Evolutionary conservation across 2,329 filamentous ascomycete species (phyloP), one percentile per base, ranked within the genome.

Genomic region (Aspergillus fructus): DNA sequence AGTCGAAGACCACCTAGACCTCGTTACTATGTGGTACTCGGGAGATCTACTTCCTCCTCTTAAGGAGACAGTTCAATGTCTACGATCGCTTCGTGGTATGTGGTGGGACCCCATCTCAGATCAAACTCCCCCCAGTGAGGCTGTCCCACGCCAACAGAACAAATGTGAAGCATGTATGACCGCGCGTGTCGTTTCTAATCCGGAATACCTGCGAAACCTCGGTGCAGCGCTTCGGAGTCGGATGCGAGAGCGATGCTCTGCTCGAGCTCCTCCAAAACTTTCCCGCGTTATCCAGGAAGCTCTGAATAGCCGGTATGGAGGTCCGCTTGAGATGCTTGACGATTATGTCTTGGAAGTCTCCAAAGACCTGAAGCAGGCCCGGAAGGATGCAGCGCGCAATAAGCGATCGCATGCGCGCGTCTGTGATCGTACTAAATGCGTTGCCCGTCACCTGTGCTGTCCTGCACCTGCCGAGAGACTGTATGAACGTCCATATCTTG

Each of bases 131-230:
- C 61, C 49, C 15, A 58, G 33, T 33, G 54, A 48, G 55, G 62
- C 64, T 12, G 64, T 64, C 62, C 50, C 30, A 7, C 71, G 68
- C 42, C 73, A 77, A 58, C 56, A 52, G 19, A 71, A 74, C 48
- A 49, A 58, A 8, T 78, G 76, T 56, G 61, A 72, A 27, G 76
- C 70, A 0, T 78, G 76, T 46, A 74, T 76, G 49, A 42, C 78
- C 9, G 63, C 68, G 6, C 64, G 70, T 0, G 62, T 78, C 12
- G 65, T 66, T 2, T 50, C 57, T 0, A 59, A 73, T 48, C 63
- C 66, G 4, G 41, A 60, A 2, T 59, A 59, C 2, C 37, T 77
- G 15, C 64, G 64, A 17, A 67, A 73, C 43, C 59, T 78, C 11
- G 67, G 72, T 1, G 53, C 64, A 1, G 55, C 66, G 1, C 41